Evolutionary conservation across 768 basidiomycete genomes (phyloP).

Genomic region (Rhizopogon roseolus): DNA sequence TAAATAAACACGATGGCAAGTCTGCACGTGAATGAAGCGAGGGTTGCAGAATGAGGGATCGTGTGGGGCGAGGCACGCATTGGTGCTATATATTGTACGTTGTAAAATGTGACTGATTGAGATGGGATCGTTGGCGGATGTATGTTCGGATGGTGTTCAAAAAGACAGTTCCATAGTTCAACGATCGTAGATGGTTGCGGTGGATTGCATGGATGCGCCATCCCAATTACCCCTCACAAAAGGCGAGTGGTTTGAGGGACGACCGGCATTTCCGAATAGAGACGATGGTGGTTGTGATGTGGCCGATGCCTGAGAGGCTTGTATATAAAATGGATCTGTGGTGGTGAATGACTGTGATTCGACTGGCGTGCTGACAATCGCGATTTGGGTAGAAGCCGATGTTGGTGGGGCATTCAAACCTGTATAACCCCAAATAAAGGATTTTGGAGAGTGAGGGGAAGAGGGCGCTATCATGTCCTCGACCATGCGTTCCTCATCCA

Average conservation of each 20-base stretch:
- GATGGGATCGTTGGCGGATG: background rate
- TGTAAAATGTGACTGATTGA: background rate
- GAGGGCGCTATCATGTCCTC: conserved; percentile 38
- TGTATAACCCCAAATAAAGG: conserved; percentile 19
- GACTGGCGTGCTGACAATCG: conserved; percentile 13
- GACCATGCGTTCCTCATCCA: conserved; percentile 41
- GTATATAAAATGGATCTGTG: conserved; percentile 47
- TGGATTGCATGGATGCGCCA: background rate
- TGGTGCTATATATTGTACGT: background rate
- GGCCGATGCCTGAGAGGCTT: conserved; percentile 29
- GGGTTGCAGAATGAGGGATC: background rate
- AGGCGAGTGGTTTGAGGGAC: conserved; percentile 34
- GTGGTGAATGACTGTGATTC: conserved; percentile 35
- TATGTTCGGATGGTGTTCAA: background rate
- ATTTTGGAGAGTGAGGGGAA: conserved; percentile 22
- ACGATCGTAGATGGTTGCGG: background rate
- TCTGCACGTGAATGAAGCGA: background rate
- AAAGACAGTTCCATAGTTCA: background rate
- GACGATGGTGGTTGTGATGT: conserved; percentile 26
- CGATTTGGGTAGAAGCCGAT: conserved; percentile 11
- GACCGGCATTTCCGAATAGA: conserved; percentile 35
- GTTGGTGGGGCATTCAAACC: conserved; percentile 19
- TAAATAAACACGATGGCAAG: background rate
- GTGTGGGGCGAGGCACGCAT: background rate
- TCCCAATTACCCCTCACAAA: conserved; percentile 23